Conservation (phyloP, 306 rosid species). For the Cicer chorassanicum region DNA sequence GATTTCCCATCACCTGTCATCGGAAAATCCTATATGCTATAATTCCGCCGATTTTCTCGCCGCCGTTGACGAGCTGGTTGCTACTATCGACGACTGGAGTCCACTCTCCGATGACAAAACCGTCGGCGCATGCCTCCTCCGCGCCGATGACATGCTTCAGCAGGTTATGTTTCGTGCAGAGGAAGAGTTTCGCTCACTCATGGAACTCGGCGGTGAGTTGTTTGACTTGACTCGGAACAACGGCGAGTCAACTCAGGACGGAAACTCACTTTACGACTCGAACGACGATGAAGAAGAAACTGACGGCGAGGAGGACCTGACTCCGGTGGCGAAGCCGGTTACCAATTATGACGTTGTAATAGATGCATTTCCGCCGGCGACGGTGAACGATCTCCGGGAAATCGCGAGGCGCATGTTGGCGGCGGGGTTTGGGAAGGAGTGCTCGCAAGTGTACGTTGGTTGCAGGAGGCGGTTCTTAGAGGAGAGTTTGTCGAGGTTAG, state of each 20-base stretch:
- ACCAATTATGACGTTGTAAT: slow-evolving; percentile 60
- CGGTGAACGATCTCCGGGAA: slow-evolving; percentile 68
- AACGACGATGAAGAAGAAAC: slow-evolving; percentile 45
- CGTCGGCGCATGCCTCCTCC: slow-evolving; percentile 57
- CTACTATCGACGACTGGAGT: slow-evolving; percentile 63
- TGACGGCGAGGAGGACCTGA: not conserved
- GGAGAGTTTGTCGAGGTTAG: slow-evolving; percentile 74
- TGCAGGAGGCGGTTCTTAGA: slow-evolving; percentile 76
- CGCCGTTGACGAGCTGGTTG: slow-evolving; percentile 66
- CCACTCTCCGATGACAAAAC: slow-evolving; percentile 63
- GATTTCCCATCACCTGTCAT: slow-evolving; percentile 64
- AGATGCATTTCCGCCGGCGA: slow-evolving; percentile 67
- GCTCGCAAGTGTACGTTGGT: slow-evolving; percentile 68
- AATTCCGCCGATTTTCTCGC: slow-evolving; percentile 69
- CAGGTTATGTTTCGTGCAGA: slow-evolving; percentile 76
- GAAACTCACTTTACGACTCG: slow-evolving; percentile 52
- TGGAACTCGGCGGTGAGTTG: slow-evolving; percentile 77
- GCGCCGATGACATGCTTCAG: slow-evolving; percentile 75
- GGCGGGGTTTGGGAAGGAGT: slow-evolving; percentile 73
- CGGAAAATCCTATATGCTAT: slow-evolving; percentile 61
- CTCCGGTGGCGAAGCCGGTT: slow-evolving; percentile 55
- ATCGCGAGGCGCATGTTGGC: slow-evolving; percentile 82
- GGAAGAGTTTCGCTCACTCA: slow-evolving; percentile 77
- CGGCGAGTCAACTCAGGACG: slow-evolving; percentile 54
- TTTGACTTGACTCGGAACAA: slow-evolving; percentile 56